A percentile compares a stretch with the other conserved stretches of the same genome.
phyloP scores from a whole-genome alignment of 1,284 basidiomycete genomes.

The Sporisorium scitamineum region DNA sequence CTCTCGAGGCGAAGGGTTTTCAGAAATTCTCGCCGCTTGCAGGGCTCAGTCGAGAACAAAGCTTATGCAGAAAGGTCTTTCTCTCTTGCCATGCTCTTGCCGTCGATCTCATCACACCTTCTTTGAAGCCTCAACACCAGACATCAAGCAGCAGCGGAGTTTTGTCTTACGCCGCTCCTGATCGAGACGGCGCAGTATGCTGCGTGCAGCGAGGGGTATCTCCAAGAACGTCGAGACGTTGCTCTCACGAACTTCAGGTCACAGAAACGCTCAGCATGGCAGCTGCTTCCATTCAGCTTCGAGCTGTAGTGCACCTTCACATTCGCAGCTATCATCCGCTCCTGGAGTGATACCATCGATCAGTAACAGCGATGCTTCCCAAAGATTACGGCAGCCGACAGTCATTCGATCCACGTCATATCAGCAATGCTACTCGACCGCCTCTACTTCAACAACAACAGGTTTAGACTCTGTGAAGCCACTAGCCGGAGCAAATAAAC shows the following conservation, averaged over 20 bases:
- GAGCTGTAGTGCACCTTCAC: background rate
- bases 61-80: background rate
- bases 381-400: background rate
- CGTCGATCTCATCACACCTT: background rate
- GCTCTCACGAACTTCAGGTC: slow-evolving; percentile 3
- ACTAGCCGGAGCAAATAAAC: background rate
- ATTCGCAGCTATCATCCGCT: no score
- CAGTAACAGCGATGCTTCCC: background rate
- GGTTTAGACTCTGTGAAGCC: background rate
- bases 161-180: background rate
- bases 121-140: background rate
- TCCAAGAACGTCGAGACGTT: slow-evolving; percentile 15
- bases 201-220: slow-evolving; percentile 22
- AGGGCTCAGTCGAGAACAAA: slow-evolving; percentile 3
- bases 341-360: background rate
- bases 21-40: background rate
- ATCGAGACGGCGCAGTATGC: slow-evolving; percentile 13
- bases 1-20: slow-evolving; percentile 1
- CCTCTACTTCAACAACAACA: background rate
- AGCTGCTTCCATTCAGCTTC: background rate
- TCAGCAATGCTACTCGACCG: slow-evolving; percentile 2
- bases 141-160: background rate
- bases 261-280: background rate
- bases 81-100: background rate
- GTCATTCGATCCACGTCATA: background rate